A percentile compares a stretch with the other conserved stretches of the same genome.
Conservation (phyloP, 2,329 filamentous ascomycete genomes). For the Cercospora zeina region DNA sequence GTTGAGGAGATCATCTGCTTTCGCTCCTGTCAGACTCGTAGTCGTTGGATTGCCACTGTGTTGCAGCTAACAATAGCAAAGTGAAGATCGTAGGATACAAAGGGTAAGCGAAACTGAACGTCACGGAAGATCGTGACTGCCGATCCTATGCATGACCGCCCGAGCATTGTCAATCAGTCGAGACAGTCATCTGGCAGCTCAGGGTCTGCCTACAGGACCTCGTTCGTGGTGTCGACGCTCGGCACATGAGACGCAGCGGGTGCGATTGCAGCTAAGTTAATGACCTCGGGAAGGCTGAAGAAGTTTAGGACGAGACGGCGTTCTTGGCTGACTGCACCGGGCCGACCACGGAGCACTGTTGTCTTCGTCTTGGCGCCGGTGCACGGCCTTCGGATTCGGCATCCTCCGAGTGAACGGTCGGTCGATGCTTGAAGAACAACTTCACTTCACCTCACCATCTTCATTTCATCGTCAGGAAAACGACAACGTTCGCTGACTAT, state of each 20-base stretch:
- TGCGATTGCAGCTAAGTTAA: background rate
- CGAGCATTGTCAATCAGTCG: background rate
- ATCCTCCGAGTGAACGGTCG: no score
- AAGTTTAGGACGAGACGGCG: background rate
- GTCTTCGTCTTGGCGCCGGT: background rate
- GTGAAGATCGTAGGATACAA: background rate
- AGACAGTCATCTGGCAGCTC: background rate
- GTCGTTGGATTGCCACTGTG: background rate
- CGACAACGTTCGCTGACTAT: no score
- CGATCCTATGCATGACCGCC: background rate
- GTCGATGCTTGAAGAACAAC: no score
- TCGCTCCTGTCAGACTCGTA: background rate
- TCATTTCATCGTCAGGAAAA: no score
- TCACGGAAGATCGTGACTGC: background rate
- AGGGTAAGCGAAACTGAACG: background rate
- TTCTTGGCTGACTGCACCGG: background rate
- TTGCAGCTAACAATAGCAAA: slow-evolving; percentile 4
- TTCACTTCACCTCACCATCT: no score
- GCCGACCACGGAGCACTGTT: background rate
- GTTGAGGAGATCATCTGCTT: background rate
- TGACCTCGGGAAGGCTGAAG: background rate
- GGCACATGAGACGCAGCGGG: background rate
- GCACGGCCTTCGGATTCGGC: background rate
- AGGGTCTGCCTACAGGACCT: no score
- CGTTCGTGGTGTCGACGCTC: background rate